phyloP scores from a whole-genome alignment of 2,329 filamentous ascomycete genomes.

The Aspergillus fijiensis region DNA sequence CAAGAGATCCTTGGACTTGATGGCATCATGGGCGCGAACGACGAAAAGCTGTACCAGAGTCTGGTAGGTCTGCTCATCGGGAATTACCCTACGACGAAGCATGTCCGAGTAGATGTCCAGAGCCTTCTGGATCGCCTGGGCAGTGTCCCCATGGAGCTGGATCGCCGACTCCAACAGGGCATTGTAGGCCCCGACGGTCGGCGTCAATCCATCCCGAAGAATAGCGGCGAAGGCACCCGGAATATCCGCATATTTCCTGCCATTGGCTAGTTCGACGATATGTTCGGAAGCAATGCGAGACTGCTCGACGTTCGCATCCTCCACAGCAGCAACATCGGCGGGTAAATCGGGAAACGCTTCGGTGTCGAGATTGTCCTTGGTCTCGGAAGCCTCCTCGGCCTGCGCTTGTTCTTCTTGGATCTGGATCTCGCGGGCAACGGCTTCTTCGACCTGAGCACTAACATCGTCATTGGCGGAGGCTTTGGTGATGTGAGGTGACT shows the following conservation, averaged over 20 bases:
- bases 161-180: slow-evolving; percentile 82
- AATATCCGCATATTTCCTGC: slow-evolving; percentile 79
- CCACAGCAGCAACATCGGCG: slow-evolving; percentile 41
- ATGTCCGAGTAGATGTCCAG: slow-evolving; percentile 96
- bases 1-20: slow-evolving; percentile 67
- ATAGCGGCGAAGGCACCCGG: slow-evolving; percentile 88
- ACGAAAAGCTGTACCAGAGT: slow-evolving; percentile 82
- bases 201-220: slow-evolving; percentile 76
- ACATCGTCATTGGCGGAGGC: slow-evolving; percentile 49
- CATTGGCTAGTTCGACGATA: slow-evolving; percentile 69
- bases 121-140: slow-evolving; percentile 84
- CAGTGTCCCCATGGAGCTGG: slow-evolving; percentile 72
- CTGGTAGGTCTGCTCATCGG: slow-evolving; percentile 82
- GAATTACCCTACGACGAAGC: slow-evolving; percentile 78
- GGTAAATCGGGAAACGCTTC: slow-evolving; percentile 31
- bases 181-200: slow-evolving; percentile 86
- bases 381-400: slow-evolving; percentile 39
- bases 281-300: slow-evolving; percentile 73
- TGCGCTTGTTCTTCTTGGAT: slow-evolving; percentile 54
- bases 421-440: slow-evolving; percentile 75
- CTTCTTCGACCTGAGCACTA: slow-evolving; percentile 80
- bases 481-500: slow-evolving; percentile 62
- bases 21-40: slow-evolving; percentile 74
- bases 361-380: slow-evolving; percentile 22
- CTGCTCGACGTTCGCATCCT: slow-evolving; percentile 56